phyloP scores from a whole-genome alignment of 2,329 filamentous ascomycete genomes.

The Arthroderma sp. region DNA sequence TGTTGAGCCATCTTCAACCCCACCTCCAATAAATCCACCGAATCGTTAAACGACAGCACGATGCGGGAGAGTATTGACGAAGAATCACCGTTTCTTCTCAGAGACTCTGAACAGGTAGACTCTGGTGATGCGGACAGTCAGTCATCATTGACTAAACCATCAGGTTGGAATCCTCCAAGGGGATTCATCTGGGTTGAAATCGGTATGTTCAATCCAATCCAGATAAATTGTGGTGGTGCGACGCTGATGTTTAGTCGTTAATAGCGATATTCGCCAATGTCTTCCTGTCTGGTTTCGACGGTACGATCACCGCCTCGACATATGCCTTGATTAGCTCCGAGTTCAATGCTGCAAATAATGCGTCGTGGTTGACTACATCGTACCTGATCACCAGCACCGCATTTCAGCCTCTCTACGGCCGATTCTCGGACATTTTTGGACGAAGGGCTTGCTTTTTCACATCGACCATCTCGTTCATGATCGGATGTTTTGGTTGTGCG shows the following conservation, averaged over 20 bases:
- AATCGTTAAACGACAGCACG: too few relatives aligned
- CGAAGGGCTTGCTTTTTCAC: constrained; percentile 47
- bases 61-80: too few relatives aligned
- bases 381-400: constrained; percentile 53
- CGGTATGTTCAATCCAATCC: constrained; percentile 18
- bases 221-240: not conserved
- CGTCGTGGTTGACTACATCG: constrained; percentile 45
- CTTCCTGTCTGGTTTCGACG: constrained; percentile 44
- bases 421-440: constrained; percentile 60
- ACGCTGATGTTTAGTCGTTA: not conserved
- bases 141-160: not conserved
- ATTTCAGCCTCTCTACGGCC: constrained; percentile 60
- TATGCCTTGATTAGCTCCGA: constrained; percentile 36
- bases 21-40: too few relatives aligned
- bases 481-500: constrained; percentile 57
- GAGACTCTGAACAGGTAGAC: too few relatives aligned
- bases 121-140: not conserved
- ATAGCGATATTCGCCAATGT: constrained; percentile 50
- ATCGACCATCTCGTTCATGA: constrained; percentile 48
- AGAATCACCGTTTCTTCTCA: too few relatives aligned
- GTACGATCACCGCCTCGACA: constrained; percentile 33
- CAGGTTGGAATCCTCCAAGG: constrained; percentile 35
- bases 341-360: constrained; percentile 33
- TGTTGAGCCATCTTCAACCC: too few relatives aligned
- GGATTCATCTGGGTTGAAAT: constrained; percentile 48